These are phyloP conservation scores for Ephemerocybe angulata DNA, from an alignment of 768 basidiomycete species.

Conservation along the genomic window DNA sequence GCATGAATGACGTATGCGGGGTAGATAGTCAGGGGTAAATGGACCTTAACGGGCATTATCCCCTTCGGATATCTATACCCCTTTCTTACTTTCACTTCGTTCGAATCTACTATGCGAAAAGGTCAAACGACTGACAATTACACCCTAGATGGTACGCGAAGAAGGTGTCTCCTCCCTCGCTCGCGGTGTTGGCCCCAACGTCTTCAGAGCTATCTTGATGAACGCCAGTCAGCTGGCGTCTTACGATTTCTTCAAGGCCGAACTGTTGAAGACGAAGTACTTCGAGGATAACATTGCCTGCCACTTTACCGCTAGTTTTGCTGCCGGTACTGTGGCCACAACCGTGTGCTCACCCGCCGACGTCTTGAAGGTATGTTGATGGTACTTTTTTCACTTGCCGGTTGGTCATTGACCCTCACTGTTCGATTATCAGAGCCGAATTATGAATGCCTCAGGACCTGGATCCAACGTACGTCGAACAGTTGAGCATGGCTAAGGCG, in stretches of 20 bases:
- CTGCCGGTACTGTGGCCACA: conserved; percentile 87
- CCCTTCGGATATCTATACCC: neutral
- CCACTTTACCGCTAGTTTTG: conserved; percentile 85
- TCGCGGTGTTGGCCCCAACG: conserved; percentile 80
- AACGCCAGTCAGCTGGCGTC: conserved; percentile 91
- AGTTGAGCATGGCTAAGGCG: neutral
- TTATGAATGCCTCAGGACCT: conserved; percentile 86
- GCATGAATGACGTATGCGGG: conserved; percentile 13
- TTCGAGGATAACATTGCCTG: conserved; percentile 80
- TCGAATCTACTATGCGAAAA: neutral
- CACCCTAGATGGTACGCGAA: conserved; percentile 74
- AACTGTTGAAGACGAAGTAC: conserved; percentile 65
- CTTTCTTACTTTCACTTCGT: conserved; percentile 1
- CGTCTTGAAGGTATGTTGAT: conserved; percentile 59
- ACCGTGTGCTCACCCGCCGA: conserved; percentile 89
- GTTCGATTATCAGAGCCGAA: too few species aligned
- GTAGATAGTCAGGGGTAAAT: conserved; percentile 8
- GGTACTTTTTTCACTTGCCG: too few species aligned
- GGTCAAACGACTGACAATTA: conserved; percentile 8
- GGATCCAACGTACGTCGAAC: conserved; percentile 60
- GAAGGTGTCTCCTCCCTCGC: conserved; percentile 74
- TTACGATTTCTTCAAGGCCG: conserved; percentile 92
- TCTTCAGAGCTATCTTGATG: conserved; percentile 84
- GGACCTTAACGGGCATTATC: neutral
- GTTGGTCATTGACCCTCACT: too few species aligned